Conservation (phyloP, 371 early-diverging fungal species). For the Mortierella sp. region DNA sequence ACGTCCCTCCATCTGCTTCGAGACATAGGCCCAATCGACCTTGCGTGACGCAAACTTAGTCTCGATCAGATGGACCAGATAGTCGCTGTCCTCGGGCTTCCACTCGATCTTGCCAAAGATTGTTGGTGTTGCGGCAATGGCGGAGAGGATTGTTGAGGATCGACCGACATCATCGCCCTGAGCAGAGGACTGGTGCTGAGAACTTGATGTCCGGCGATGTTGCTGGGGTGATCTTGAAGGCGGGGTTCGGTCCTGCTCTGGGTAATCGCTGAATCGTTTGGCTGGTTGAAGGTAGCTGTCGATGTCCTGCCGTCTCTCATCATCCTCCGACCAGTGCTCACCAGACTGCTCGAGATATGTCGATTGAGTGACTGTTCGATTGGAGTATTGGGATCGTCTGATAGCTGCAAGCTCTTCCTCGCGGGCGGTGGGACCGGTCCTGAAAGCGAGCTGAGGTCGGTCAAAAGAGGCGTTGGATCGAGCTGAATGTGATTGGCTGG, state of each 20-base stretch:
- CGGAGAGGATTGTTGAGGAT: slow-evolving; percentile 15
- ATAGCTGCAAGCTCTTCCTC: not conserved
- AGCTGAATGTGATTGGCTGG: slow-evolving; percentile 2
- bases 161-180: slow-evolving; percentile 17
- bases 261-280: slow-evolving; percentile 26
- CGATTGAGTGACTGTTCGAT: not conserved
- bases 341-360: not conserved
- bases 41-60: slow-evolving; percentile 54
- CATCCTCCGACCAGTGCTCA: slow-evolving; percentile 50
- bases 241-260: slow-evolving; percentile 4
- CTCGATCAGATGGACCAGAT: slow-evolving; percentile 44
- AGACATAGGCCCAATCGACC: slow-evolving; percentile 56
- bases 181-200: not conserved
- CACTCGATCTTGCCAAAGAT: slow-evolving; percentile 58
- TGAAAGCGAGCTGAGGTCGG: not conserved
- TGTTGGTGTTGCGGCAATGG: slow-evolving; percentile 43
- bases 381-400: not conserved
- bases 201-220: slow-evolving; percentile 27
- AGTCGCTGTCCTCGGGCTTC: slow-evolving; percentile 57
- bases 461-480: not conserved
- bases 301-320: slow-evolving; percentile 2
- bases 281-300: not conserved
- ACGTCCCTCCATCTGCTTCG: slow-evolving; percentile 56
- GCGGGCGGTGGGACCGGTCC: not conserved
- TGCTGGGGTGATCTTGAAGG: slow-evolving; percentile 13